Base-by-base conservation (phyloP, 345 rosid genomes). In the Laguncularia racemosa region DNA sequence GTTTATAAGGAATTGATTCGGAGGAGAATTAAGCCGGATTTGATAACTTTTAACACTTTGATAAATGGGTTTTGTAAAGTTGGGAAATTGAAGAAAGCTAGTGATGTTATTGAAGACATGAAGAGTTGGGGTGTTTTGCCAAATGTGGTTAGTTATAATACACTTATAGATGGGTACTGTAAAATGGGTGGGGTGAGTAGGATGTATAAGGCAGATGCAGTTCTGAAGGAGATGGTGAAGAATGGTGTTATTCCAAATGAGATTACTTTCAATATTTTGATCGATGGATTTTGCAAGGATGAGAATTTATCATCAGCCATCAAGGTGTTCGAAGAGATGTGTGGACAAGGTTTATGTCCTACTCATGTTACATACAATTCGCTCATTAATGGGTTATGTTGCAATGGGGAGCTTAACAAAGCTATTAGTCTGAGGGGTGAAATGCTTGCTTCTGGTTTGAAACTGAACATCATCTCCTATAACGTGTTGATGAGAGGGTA, bases 211-310 rank as follows among this genome's bases (percentile, higher is more conserved):
- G 93, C 88, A 3, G 91, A 82, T 44, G 81, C 82, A 0, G 33
- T 78, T 70, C 63, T 91, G 71, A 85, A 73, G 67, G 80, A 88
- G 63, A 91, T 88, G 97, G 69, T 75, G 49, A 81, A 67, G 50
- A 73, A 46, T 62, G 71, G 75, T 19, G 70, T 88, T 53, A 55
- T 20, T 2, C 81, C 81, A 6, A 76, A 80, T 62, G 77, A 71
- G 77, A 58, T 79, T 45, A 87, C 90, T 14, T 91, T 71, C 75
- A 91, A 88, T 75, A 85, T 67, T 63, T 72, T 91, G 81, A 85
- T 85, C 38, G 76, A 85, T 71, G 92, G 98, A 20, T 88, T 77
- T 52, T 91, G 91, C 67, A 81, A 82, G 81, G 95, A 91, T 68
- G 82, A 58, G 14, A 85, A 82, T 53, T 57, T 74, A 44, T 54